A percentile compares a stretch with the other conserved stretches of the same genome.
Evolutionary conservation across 352 stramenopile species (phyloP).

Genomic region (Pythium brachiatum): DNA sequence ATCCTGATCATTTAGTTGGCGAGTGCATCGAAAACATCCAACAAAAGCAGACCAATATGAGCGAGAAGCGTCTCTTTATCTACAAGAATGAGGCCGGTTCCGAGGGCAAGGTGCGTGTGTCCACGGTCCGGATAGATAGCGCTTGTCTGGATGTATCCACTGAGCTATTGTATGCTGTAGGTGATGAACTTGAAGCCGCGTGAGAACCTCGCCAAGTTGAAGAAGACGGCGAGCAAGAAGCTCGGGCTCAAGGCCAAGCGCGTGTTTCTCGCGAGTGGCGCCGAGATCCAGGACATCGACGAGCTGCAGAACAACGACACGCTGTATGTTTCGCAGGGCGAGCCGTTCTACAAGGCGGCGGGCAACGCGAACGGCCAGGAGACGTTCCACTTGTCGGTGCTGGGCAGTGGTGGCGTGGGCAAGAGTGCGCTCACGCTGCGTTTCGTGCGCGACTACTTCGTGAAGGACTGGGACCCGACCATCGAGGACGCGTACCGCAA

Average conservation of each 20-base stretch:
- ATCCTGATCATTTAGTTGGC: not conserved
- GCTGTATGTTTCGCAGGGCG: constrained; percentile 82
- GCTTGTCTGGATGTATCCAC: not conserved
- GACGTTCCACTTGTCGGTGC: constrained; percentile 84
- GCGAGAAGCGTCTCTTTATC: constrained; percentile 84
- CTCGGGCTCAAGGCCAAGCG: constrained; percentile 71
- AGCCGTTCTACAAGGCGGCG: constrained; percentile 80
- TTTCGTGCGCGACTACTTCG: constrained; percentile 90
- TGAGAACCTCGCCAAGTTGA: constrained; percentile 71
- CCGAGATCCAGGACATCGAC: constrained; percentile 84
- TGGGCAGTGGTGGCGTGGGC: constrained; percentile 87
- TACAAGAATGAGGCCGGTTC: constrained; percentile 85
- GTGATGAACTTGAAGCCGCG: constrained; percentile 79
- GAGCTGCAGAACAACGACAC: constrained; percentile 90
- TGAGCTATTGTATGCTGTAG: constrained; percentile 18
- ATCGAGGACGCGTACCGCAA: constrained; percentile 92
- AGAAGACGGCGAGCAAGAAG: constrained; percentile 86
- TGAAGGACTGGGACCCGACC: constrained; percentile 90
- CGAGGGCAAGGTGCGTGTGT: constrained; percentile 59
- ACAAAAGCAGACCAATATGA: constrained; percentile 34
- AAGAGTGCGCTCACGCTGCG: constrained; percentile 89
- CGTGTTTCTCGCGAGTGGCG: constrained; percentile 76
- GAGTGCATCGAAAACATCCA: not conserved
- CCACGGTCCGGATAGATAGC: not conserved
- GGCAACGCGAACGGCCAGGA: constrained; percentile 68